Evolutionary conservation across 306 rosid genomes (phyloP), one percentile per base, ranked within the genome.

Genomic region (Vigna hirtella): DNA sequence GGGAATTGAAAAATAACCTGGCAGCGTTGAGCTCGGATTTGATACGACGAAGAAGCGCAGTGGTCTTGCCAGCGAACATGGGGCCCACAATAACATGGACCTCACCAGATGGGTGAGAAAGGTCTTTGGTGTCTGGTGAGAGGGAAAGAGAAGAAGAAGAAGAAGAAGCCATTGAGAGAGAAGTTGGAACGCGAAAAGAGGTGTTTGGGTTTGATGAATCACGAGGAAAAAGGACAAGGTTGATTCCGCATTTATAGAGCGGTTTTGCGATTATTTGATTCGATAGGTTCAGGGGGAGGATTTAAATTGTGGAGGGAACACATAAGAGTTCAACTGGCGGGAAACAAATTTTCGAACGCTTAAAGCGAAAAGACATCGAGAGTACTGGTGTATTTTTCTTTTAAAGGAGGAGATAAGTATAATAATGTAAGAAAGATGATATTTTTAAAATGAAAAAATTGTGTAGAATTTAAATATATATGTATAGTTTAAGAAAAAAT

Each of bases 61-160:
- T 93, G 32, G 96, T 91, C 66, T 95, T 95, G 1, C 98, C 99
- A 0, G 99, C 99, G 65, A 95, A 95, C 99, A 93, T 95, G 40
- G 97, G 99, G 0, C 99, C 98, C 64, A 95, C 83, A 57, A 92
- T 93, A 14, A 95, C 92, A 67, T 95, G 99, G 14, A 95, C 85
- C 83, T 93, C 96, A 1, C 98, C 97, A 3, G 88, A 66, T 0
- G 87, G n/a, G 1, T 22, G 80, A 12, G 80, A 17, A 18, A 16
- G 57, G 16, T 75, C 86, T 4, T 24, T 67, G 7, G 50, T 26
- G 73, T n/a, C 5, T 4, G 70, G 9, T 43, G 90, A 24, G 63
- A 74, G 13, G 1, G 88, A 58, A 42, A 83, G 69, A 7, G 90
- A 74, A 16, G 92, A 59, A 26, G 40, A 59, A 26, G 40, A 16